Conservation (phyloP, 192 early-diverging fungal species). For the Podochytrium sp. region DNA sequence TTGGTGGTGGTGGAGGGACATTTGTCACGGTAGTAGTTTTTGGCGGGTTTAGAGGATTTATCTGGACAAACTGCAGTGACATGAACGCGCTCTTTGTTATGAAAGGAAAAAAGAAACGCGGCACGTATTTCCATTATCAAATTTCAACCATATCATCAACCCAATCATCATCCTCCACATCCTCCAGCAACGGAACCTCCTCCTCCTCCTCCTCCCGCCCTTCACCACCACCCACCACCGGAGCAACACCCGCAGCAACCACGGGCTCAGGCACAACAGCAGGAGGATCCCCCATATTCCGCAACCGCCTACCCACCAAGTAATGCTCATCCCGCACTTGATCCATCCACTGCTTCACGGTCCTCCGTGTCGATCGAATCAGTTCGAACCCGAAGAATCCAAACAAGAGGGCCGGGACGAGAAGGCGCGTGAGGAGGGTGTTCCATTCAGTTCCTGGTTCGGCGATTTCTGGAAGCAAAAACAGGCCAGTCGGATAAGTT, state of each 20-base stretch:
- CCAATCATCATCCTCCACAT: neutral
- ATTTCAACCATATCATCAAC: too few species aligned
- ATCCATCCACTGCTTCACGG: slow-evolving; percentile 72
- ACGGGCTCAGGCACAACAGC: neutral
- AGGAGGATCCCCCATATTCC: slow-evolving; percentile 70
- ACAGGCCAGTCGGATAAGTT: neutral
- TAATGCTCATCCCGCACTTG: slow-evolving; percentile 82
- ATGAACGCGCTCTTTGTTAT: too few species aligned
- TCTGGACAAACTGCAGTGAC: too few species aligned
- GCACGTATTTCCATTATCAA: too few species aligned
- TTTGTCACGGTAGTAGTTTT: too few species aligned
- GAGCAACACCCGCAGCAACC: neutral
- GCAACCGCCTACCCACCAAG: slow-evolving; percentile 80
- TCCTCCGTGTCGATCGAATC: slow-evolving; percentile 25
- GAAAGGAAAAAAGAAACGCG: too few species aligned
- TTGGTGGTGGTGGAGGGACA: too few species aligned
- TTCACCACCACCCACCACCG: neutral
- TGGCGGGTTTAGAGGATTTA: too few species aligned
- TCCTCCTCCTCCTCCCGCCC: neutral
- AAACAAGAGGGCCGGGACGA: slow-evolving; percentile 25
- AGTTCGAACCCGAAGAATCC: slow-evolving; percentile 20
- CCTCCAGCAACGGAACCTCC: neutral
- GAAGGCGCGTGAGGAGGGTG: slow-evolving; percentile 24
- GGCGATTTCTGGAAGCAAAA: neutral
- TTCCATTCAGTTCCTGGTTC: neutral